Base-by-base conservation (phyloP, 2,329 filamentous ascomycete genomes). In the Leptosphaerulina australis region DNA sequence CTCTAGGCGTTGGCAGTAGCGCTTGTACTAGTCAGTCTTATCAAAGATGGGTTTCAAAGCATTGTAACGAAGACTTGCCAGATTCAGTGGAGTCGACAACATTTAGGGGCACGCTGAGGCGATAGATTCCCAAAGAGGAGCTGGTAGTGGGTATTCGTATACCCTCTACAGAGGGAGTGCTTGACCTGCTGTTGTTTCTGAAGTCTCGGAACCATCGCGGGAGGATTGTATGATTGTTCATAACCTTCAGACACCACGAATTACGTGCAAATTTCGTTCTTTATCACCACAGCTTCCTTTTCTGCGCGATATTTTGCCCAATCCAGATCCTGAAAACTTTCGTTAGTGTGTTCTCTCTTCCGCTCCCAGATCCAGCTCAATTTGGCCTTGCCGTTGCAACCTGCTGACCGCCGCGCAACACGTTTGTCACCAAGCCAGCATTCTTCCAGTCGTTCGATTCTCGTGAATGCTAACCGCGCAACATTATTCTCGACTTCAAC, bases 401-500 rank as follows among this genome's bases (percentile, higher is more conserved):
- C 30, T 40, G 25, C 15, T 15, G 34, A 2, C 18, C 53, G 47
- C 14, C 56, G 52, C 20, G 59, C 59, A 24, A 62, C 53, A 28
- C 59, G 47, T 22, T 51, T 51, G 14, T 55, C 50, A 6, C 58
- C 60, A 15, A 63, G 29, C 58, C 60, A 58, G 22, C 45, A 41
- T 26, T 59, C 60, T 11, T 29, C 20, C 21, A 63, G 26, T 5
- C 34, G n/a, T 5, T 15, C 26, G 3, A 59, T 52, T 1, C n/a
- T 37, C 3, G 20, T 39, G n/a, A 62, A 62, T 0, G 53, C 59
- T 6, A 45, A 20, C 9, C 58, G 30, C 18, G 25, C 60, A 20
- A 63, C 53, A 1, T 35, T 22, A n/a, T 63, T 61, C 37, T 61
- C 60, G 1, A 44, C 52, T 6, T 44, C 44, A 1, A 63, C 60